These are phyloP conservation scores for Botrytis tulipae DNA, from an alignment of 2,329 filamentous ascomycete genomes.

Conservation along the genomic window DNA sequence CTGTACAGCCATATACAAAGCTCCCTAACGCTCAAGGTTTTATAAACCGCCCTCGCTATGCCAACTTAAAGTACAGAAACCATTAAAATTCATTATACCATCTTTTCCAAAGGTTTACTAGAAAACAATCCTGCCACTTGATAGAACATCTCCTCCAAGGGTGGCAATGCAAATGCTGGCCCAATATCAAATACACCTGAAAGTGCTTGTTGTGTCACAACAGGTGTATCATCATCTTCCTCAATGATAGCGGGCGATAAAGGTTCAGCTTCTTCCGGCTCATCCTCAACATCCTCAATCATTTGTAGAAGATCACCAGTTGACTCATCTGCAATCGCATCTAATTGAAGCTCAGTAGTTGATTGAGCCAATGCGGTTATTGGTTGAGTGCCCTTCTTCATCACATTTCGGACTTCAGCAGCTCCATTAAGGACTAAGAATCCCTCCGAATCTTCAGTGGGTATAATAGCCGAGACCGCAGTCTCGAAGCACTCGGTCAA, in stretches of 20 bases:
- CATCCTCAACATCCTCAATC: slow-evolving; percentile 38
- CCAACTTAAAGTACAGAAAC: slow-evolving; percentile 19
- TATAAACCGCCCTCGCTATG: slow-evolving; percentile 25
- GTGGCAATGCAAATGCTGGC: slow-evolving; percentile 66
- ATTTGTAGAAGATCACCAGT: slow-evolving; percentile 26
- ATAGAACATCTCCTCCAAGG: slow-evolving; percentile 74
- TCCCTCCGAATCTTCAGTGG: slow-evolving; percentile 62
- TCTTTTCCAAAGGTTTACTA: slow-evolving; percentile 48
- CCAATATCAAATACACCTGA: slow-evolving; percentile 68
- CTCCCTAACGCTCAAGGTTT: slow-evolving; percentile 25
- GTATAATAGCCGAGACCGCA: slow-evolving; percentile 64
- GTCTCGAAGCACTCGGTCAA: slow-evolving; percentile 56
- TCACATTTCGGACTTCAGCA: slow-evolving; percentile 66
- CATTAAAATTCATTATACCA: slow-evolving; percentile 18
- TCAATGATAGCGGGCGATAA: slow-evolving; percentile 41
- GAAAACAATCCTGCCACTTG: slow-evolving; percentile 66
- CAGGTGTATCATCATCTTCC: slow-evolving; percentile 54
- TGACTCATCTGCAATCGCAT: slow-evolving; percentile 35
- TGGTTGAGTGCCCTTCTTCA: slow-evolving; percentile 57
- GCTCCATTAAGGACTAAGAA: slow-evolving; percentile 75
- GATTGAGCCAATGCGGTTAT: slow-evolving; percentile 54
- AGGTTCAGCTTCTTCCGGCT: slow-evolving; percentile 34
- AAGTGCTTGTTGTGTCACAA: slow-evolving; percentile 67
- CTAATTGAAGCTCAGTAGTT: slow-evolving; percentile 46
- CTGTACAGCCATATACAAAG: slow-evolving; percentile 22